Base-by-base conservation (phyloP, 768 basidiomycete species). In the Hygrophorus russula region DNA sequence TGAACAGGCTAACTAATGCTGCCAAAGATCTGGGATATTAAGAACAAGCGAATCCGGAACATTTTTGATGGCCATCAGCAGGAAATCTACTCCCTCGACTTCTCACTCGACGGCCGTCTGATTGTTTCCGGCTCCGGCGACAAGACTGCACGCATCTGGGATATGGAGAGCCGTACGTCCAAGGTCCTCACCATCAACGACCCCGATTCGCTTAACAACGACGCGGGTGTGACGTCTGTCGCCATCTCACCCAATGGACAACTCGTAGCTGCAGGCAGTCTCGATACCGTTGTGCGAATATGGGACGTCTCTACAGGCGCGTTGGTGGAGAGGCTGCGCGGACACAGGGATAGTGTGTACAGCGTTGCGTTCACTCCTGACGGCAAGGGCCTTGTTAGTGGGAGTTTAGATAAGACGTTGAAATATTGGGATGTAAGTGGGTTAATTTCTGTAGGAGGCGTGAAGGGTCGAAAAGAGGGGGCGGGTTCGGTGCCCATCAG, bases 71-170 rank as follows among this genome's bases (percentile, higher is more conserved):
- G 92, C 2, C 91, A 94, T 62, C 73, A 76, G 50, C 84, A 89
- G 57, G 91, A 93, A 58, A 92, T 94, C 54, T 94, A 94, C 63
- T 89, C 90, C 15, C 79, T 96, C 51, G 88, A 87, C 58, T 93
- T 88, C 63, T 80, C 82, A 17, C 66, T 69, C 28, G 83, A 89
- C 49, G 88, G 86, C 11, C 68, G 74, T 27, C 69, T 78, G 49
- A 78, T 89, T 48, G 82, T 88, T n/a, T 85, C 82, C 3, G 86
- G 82, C 13, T 83, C 82, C 0, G 84, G 82, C 3, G 81, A 61
- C 46, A 56, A 59, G 42, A 58, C 59, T 5, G 59, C 58, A 13
- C 56, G 60, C 27, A 57, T 63, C 13, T 59, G 60, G 58, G 53
- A 60, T 45, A 55, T 61, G 55, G 39, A 48, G 8, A 59, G 56